Conservation (phyloP, 192 early-diverging fungal species). For the Entrophospora sp. region DNA sequence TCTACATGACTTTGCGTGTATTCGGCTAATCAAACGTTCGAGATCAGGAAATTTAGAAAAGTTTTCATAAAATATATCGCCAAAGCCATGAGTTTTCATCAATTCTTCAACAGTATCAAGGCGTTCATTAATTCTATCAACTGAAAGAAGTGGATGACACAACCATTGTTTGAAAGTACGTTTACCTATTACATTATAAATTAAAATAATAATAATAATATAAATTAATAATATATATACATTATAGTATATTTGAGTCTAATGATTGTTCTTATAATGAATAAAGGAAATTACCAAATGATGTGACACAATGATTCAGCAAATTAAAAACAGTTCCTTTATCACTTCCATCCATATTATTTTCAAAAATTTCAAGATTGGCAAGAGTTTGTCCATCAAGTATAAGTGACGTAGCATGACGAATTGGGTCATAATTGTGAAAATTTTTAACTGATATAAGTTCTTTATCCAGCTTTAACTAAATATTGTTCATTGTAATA, state of each 20-base stretch:
- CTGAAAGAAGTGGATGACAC: conserved; percentile 75
- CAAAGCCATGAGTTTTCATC: conserved; percentile 38
- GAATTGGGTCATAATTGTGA: conserved; percentile 73
- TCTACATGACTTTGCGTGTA: conserved; percentile 78
- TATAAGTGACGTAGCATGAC: conserved; percentile 61
- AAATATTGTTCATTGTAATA: no score
- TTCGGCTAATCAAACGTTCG: conserved; percentile 82
- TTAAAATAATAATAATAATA: no score
- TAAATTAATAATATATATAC: no score
- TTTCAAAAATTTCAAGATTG: conserved; percentile 89
- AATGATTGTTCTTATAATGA: no score
- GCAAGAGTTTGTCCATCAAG: conserved; percentile 90
- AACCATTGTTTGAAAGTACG: conserved; percentile 72
- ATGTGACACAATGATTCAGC: conserved; percentile 74
- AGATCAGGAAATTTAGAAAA: conserved; percentile 67
- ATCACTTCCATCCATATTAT: conserved; percentile 61
- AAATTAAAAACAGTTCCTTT: conserved; percentile 79
- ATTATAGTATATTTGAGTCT: no score
- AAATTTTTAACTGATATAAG: conserved; percentile 83
- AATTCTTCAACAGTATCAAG: conserved; percentile 88
- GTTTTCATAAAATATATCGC: conserved; percentile 36
- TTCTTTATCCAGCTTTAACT: conserved; percentile 80
- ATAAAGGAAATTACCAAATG: conserved; percentile 86
- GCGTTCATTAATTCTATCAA: conserved; percentile 65
- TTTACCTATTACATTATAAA: conserved; percentile 39